Evolutionary conservation across 306 rosid genomes (phyloP).

Genomic region (Amphicarpaea edgeworthii): DNA sequence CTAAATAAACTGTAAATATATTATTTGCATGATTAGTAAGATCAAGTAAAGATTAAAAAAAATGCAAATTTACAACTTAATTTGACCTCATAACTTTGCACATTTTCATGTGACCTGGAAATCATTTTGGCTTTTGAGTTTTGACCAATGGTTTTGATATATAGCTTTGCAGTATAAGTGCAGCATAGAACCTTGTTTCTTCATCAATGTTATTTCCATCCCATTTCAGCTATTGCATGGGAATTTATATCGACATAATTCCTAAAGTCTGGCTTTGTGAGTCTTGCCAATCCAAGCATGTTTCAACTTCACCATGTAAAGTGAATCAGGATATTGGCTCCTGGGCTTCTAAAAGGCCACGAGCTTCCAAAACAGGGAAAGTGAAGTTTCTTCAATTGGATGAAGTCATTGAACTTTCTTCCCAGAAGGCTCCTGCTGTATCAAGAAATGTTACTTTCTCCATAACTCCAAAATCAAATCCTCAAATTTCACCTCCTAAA

Average conservation of each 20-base stretch:
- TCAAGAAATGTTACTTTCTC: slow-evolving; percentile 26
- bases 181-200: slow-evolving; percentile 29
- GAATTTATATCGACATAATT: background rate
- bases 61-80: slow-evolving; percentile 11
- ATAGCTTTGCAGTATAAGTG: slow-evolving; percentile 9
- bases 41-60: slow-evolving; percentile 8
- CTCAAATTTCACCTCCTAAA: slow-evolving; percentile 29
- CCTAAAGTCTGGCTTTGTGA: slow-evolving; percentile 69
- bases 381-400: slow-evolving; percentile 65
- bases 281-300: slow-evolving; percentile 44
- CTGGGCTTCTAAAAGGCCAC: slow-evolving; percentile 48
- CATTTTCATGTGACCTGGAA: slow-evolving; percentile 2
- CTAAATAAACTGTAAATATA: background rate
- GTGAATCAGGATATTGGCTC: slow-evolving; percentile 26
- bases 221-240: slow-evolving; percentile 75
- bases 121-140: slow-evolving; percentile 22
- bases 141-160: background rate
- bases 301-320: slow-evolving; percentile 25
- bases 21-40: slow-evolving; percentile 8
- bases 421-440: slow-evolving; percentile 14
- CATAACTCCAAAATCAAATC: slow-evolving; percentile 31
- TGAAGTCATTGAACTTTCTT: slow-evolving; percentile 67
- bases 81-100: slow-evolving; percentile 26
- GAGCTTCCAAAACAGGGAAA: slow-evolving; percentile 49
- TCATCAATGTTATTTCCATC: slow-evolving; percentile 35